Percentiles rank a stretch among this genome's conserved stretches.
phyloP scores from a whole-genome alignment of 2,329 filamentous ascomycete species.

The Talaromyces verruculosus region DNA sequence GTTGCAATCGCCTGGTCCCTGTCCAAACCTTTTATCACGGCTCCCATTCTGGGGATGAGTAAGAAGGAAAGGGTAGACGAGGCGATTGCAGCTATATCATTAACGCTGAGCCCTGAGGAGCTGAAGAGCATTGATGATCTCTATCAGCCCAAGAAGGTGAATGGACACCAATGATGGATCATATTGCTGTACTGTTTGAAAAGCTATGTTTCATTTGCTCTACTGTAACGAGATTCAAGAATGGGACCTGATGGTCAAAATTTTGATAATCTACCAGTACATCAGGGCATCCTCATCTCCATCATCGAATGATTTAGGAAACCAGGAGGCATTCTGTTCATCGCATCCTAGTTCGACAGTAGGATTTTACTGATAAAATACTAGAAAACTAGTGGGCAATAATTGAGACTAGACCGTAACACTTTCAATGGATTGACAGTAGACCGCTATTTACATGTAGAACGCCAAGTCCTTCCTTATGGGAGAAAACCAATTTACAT shows the following conservation, averaged over 20 bases:
- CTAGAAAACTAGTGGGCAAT: neutral
- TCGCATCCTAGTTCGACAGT: neutral
- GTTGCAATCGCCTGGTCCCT: neutral
- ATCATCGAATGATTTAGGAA: neutral
- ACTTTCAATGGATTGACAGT: neutral
- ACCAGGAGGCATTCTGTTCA: neutral
- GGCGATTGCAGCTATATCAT: neutral
- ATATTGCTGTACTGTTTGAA: neutral
- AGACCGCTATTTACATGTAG: conserved; percentile 12
- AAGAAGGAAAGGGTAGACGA: conserved; percentile 5
- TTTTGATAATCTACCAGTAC: neutral
- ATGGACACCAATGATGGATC: neutral
- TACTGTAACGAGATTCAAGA: neutral
- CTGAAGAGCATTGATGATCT: conserved; percentile 5
- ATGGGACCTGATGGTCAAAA: neutral
- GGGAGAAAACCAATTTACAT: conserved; percentile 29
- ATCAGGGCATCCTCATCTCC: neutral
- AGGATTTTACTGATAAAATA: neutral
- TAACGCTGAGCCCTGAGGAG: neutral
- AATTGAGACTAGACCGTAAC: neutral
- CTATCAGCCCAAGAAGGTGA: neutral
- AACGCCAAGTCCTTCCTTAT: conserved; percentile 2
- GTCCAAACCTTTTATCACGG: neutral
- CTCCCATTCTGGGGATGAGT: neutral
- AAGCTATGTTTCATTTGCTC: neutral